Evolutionary conservation across 345 rosid genomes (phyloP).

Genomic region (Zanthoxylum bungeanum): DNA sequence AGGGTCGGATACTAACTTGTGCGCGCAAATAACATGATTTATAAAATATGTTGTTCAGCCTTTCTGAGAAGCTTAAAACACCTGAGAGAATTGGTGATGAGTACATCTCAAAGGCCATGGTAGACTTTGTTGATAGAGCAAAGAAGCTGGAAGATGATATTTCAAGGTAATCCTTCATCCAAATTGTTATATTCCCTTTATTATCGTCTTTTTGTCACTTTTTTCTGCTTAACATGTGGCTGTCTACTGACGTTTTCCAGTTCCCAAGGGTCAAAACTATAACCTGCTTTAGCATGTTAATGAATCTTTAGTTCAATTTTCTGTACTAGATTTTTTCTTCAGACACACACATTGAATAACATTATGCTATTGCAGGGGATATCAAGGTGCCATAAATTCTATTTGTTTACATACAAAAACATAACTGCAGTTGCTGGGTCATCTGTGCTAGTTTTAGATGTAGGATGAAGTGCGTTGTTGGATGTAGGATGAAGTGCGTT

Average conservation of each 20-base stretch:
- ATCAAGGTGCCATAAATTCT: not conserved
- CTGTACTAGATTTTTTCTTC: not conserved
- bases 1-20: not conserved
- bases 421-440: not conserved
- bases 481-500: too few relatives aligned
- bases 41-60: conserved; percentile 29
- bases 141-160: conserved; percentile 57
- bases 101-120: conserved; percentile 58
- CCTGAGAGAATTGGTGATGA: conserved; percentile 45
- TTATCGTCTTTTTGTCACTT: not conserved
- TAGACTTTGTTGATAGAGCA: conserved; percentile 50
- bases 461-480: not conserved
- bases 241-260: not conserved
- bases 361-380: conserved; percentile 1
- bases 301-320: too few relatives aligned
- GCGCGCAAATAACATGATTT: not conserved
- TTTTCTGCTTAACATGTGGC: not conserved
- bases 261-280: too few relatives aligned
- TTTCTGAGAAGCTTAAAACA: conserved; percentile 35
- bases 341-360: not conserved
- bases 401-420: not conserved
- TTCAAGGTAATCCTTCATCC: conserved; percentile 41
- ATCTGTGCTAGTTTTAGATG: not conserved
- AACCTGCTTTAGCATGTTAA: too few relatives aligned
- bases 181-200: not conserved